These are phyloP conservation scores for Tylopilus orsonianus DNA, from an alignment of 1,284 basidiomycete genomes.

Conservation along the genomic window DNA sequence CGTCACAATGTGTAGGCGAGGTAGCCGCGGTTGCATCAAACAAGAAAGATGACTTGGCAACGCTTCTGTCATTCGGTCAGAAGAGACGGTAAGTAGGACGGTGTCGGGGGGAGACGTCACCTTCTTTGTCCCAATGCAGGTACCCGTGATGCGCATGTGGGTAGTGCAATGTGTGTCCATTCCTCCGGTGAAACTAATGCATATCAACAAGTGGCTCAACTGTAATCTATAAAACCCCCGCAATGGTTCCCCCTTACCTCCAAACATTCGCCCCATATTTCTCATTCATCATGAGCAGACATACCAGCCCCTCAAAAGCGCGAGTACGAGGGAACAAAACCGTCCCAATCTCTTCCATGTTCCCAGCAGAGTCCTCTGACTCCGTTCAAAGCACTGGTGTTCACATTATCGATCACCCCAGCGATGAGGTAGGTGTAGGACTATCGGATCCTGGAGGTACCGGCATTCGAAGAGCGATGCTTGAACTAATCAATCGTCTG, in stretches of 20 bases:
- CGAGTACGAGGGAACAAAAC: neutral
- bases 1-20: too few species aligned
- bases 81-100: too few species aligned
- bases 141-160: too few species aligned
- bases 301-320: neutral
- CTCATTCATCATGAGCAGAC: neutral
- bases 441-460: constrained; percentile 44
- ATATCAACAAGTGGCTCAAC: too few species aligned
- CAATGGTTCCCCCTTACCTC: neutral
- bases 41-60: too few species aligned
- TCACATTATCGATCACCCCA: neutral
- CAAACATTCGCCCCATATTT: neutral
- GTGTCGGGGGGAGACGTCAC: too few species aligned
- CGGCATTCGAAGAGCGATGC: constrained; percentile 40
- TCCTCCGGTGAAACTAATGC: too few species aligned
- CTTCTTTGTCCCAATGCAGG: too few species aligned
- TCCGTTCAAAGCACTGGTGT: neutral
- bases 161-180: too few species aligned
- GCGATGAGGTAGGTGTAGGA: constrained; percentile 37
- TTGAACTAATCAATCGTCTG: constrained; percentile 53
- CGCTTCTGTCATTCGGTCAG: too few species aligned
- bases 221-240: constrained; percentile 12
- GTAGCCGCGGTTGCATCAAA: too few species aligned
- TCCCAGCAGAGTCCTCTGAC: neutral
- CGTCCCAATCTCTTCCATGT: neutral